A percentile compares a stretch with the other conserved stretches of the same genome.
Conservation (phyloP, 495 filamentous ascomycete species). For the Staphylotrichum longicolle region DNA sequence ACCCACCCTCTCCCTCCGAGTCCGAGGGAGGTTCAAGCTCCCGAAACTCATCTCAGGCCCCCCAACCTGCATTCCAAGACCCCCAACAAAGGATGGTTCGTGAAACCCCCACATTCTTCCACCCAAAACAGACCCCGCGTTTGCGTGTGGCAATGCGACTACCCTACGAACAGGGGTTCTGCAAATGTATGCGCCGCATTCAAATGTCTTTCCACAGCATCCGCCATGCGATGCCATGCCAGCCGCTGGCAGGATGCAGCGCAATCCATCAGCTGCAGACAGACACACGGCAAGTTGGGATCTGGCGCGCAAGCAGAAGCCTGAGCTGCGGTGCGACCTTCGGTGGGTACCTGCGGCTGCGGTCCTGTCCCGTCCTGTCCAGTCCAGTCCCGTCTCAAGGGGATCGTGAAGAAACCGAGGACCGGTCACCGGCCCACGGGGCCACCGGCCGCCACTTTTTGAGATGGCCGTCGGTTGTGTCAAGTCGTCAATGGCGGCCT, state of each 20-base stretch:
- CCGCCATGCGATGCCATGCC: not conserved
- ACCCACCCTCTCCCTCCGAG: too few species aligned
- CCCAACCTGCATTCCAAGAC: too few species aligned
- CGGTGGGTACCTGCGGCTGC: not conserved
- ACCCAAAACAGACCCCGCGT: not conserved
- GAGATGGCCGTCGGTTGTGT: not conserved
- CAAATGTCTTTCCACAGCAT: not conserved
- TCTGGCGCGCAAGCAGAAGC: not conserved
- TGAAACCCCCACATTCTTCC: conserved; percentile 9
- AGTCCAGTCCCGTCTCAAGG: not conserved
- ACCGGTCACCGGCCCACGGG: not conserved
- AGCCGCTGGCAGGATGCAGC: not conserved
- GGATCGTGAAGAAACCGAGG: not conserved
- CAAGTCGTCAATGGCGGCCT: too few species aligned
- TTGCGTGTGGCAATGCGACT: conserved; percentile 19
- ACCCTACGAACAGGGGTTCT: conserved; percentile 10
- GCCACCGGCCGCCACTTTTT: not conserved
- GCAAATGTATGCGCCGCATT: not conserved
- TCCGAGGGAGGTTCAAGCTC: too few species aligned
- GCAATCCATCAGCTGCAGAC: not conserved
- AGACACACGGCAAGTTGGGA: not conserved
- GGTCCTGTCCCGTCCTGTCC: not conserved
- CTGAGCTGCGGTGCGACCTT: not conserved
- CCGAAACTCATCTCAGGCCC: too few species aligned
- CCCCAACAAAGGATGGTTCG: too few species aligned